Percentiles rank a stretch among this genome's conserved stretches.
These are phyloP conservation scores for Verticillium nubilum DNA, from an alignment of 2,329 filamentous ascomycete species.

Conservation along the genomic window DNA sequence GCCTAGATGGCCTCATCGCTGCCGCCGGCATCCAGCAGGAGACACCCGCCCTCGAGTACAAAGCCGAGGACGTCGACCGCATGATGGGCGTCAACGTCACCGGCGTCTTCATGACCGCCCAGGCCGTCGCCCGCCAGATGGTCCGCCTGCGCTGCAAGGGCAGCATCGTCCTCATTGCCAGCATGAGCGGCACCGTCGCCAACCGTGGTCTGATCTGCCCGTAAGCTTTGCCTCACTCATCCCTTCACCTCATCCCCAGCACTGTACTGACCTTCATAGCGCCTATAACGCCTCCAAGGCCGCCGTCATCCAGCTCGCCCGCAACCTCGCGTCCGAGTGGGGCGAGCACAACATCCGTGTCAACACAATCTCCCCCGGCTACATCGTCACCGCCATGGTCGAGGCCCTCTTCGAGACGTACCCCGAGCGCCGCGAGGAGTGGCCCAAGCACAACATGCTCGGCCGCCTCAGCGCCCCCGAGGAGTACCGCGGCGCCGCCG, in stretches of 20 bases:
- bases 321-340: slow-evolving; percentile 71
- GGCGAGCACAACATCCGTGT: slow-evolving; percentile 58
- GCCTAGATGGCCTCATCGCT: slow-evolving; percentile 34
- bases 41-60: slow-evolving; percentile 31
- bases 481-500: slow-evolving; percentile 53
- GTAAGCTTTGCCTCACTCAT: slow-evolving; percentile 43
- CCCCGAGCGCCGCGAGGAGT: slow-evolving; percentile 51
- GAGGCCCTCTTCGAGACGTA: slow-evolving; percentile 70
- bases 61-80: slow-evolving; percentile 28
- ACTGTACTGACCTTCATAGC: slow-evolving; percentile 36
- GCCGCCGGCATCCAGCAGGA: slow-evolving; percentile 34
- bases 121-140: slow-evolving; percentile 32
- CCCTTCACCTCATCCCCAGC: no score
- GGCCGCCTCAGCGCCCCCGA: slow-evolving; percentile 9
- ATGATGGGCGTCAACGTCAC: slow-evolving; percentile 34
- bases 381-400: slow-evolving; percentile 54
- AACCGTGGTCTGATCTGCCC: slow-evolving; percentile 49
- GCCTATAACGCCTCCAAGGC: slow-evolving; percentile 76
- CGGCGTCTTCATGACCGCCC: slow-evolving; percentile 36
- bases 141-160: slow-evolving; percentile 38
- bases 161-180: slow-evolving; percentile 41
- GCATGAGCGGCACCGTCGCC: slow-evolving; percentile 31
- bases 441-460: slow-evolving; percentile 9
- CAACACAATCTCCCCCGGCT: slow-evolving; percentile 10
- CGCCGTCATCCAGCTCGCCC: slow-evolving; percentile 64